A percentile compares a stretch with the other conserved stretches of the same genome.
Evolutionary conservation across 495 filamentous ascomycete genomes (phyloP).

Genomic region (Sporormia fimetaria): DNA sequence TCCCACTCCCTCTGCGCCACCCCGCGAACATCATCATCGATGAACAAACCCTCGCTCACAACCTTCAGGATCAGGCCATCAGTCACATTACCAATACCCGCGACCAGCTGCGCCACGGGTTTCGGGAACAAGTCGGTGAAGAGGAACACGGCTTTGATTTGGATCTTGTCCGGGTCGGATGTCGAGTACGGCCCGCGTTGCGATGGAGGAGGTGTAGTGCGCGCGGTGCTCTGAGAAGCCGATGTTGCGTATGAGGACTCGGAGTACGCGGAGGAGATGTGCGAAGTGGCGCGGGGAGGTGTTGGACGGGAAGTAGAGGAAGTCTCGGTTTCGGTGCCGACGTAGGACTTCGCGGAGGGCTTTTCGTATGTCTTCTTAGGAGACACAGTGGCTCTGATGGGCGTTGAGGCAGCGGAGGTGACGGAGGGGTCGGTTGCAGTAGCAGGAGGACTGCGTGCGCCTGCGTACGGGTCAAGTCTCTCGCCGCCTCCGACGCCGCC

Average conservation of each 20-base stretch:
- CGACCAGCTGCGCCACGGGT: slow-evolving; percentile 69
- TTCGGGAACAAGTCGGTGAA: slow-evolving; percentile 78
- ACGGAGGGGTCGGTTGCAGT: slow-evolving; percentile 29
- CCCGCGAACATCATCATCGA: slow-evolving; percentile 84
- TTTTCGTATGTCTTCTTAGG: slow-evolving; percentile 48
- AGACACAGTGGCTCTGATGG: slow-evolving; percentile 29
- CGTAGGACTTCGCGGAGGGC: slow-evolving; percentile 51
- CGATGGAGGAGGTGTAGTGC: slow-evolving; percentile 73
- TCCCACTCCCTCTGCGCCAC: slow-evolving; percentile 94
- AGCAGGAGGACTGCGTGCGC: slow-evolving; percentile 28
- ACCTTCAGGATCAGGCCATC: slow-evolving; percentile 79
- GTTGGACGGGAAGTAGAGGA: slow-evolving; percentile 81
- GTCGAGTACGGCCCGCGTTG: slow-evolving; percentile 65
- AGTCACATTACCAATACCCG: slow-evolving; percentile 62
- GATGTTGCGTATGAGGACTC: slow-evolving; percentile 78
- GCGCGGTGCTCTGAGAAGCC: slow-evolving; percentile 61
- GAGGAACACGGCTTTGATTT: slow-evolving; percentile 79
- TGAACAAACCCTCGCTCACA: slow-evolving; percentile 83
- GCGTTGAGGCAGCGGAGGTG: slow-evolving; percentile 26
- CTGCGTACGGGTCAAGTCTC: slow-evolving; percentile 25
- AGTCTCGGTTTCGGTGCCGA: slow-evolving; percentile 50
- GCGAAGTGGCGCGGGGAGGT: slow-evolving; percentile 44
- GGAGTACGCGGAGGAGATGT: slow-evolving; percentile 68
- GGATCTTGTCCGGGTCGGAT: slow-evolving; percentile 86
- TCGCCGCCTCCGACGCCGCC: slow-evolving; percentile 25